phyloP scores from a whole-genome alignment of 202 grass and related monocot species.

The Alloteropsis angusta region DNA sequence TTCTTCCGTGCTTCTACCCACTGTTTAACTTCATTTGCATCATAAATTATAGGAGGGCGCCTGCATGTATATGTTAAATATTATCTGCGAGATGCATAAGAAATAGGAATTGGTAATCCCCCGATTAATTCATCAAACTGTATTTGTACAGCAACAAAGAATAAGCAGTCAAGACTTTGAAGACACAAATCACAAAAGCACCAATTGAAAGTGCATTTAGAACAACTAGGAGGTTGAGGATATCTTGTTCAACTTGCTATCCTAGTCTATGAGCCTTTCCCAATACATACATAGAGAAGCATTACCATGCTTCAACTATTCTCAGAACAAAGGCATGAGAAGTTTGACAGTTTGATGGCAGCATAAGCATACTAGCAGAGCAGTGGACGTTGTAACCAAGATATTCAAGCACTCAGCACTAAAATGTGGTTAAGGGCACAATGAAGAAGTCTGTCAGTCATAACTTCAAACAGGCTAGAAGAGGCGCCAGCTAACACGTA shows the following conservation, averaged over 20 bases:
- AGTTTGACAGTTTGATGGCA: background rate
- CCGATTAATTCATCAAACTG: background rate
- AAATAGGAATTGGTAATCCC: background rate
- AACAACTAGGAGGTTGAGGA: background rate
- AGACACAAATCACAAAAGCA: background rate
- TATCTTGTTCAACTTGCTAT: background rate
- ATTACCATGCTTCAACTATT: background rate
- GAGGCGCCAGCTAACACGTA: background rate
- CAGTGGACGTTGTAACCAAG: background rate
- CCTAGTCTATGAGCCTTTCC: background rate
- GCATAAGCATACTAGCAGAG: background rate
- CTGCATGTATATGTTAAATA: slow-evolving; percentile 32
- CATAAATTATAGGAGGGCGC: slow-evolving; percentile 38
- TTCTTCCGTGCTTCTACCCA: slow-evolving; percentile 84
- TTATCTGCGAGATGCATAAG: background rate
- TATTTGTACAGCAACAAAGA: background rate
- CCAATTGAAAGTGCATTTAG: slow-evolving; percentile 3
- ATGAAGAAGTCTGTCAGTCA: background rate
- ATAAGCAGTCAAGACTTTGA: background rate
- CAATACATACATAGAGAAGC: background rate
- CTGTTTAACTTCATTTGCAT: slow-evolving; percentile 73
- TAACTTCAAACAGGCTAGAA: slow-evolving; percentile 5
- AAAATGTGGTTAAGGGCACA: background rate
- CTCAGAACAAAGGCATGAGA: background rate
- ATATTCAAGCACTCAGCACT: background rate